Conservation (phyloP, 768 basidiomycete species). For the Termitomyces heimii region DNA sequence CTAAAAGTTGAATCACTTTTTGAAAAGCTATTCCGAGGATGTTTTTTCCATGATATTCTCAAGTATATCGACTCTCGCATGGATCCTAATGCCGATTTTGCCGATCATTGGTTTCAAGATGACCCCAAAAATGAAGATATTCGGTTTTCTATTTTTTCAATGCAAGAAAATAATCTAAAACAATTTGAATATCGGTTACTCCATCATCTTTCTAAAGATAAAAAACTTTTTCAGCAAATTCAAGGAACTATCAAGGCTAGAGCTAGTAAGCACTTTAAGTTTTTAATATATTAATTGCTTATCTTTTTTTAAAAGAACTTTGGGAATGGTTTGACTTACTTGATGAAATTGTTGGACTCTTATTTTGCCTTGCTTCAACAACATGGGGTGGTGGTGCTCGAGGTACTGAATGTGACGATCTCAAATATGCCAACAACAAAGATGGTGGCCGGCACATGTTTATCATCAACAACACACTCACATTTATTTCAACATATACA, state of each 20-base stretch:
- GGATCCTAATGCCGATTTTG: not conserved
- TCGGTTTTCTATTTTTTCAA: not conserved
- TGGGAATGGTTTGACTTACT: not conserved
- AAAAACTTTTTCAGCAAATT: not conserved
- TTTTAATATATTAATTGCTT: not conserved
- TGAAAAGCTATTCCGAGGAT: not conserved
- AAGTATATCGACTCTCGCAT: not conserved
- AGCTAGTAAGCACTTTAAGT: not conserved
- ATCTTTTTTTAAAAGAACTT: not conserved
- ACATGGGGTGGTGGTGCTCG: conserved; percentile 3
- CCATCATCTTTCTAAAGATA: not conserved
- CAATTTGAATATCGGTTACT: not conserved
- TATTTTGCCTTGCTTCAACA: not conserved
- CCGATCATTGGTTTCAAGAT: not conserved
- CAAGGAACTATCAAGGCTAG: not conserved
- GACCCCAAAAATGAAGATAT: not conserved
- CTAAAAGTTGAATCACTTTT: not conserved
- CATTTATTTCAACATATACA: not conserved
- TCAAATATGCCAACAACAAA: not conserved
- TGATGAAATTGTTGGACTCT: not conserved
- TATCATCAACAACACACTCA: not conserved
- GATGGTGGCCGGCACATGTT: not conserved
- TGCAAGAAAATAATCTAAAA: not conserved
- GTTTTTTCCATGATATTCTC: not conserved
- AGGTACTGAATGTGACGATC: not conserved